These are phyloP conservation scores for Cyberlindnera bimundalis DNA, from an alignment of 805 yeast genomes.

Conservation along the genomic window DNA sequence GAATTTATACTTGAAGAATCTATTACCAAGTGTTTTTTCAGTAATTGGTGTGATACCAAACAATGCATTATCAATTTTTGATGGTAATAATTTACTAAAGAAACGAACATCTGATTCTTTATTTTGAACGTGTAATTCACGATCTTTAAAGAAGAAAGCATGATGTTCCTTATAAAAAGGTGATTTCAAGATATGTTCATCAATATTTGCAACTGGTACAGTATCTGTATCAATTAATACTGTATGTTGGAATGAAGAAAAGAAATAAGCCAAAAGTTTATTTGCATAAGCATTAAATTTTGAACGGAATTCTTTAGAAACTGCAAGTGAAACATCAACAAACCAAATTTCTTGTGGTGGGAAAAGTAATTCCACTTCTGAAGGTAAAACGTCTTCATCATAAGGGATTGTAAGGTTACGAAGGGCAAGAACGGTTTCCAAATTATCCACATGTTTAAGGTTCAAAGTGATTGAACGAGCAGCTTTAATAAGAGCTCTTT, in stretches of 20 bases:
- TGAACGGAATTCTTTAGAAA: conserved; percentile 17
- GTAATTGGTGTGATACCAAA: conserved; percentile 36
- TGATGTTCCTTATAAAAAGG: conserved; percentile 32
- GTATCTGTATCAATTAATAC: conserved; percentile 52
- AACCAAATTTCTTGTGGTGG: conserved; percentile 39
- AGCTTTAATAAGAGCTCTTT: conserved; percentile 31
- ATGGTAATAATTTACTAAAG: conserved; percentile 43
- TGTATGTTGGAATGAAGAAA: conserved; percentile 46
- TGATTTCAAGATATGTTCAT: conserved; percentile 32
- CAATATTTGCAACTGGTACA: conserved; percentile 39
- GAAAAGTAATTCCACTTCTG: conserved; percentile 17
- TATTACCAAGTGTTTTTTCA: conserved; percentile 34
- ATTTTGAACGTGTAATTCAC: conserved; percentile 34
- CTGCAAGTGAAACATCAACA: conserved; percentile 30
- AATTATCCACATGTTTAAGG: conserved; percentile 14
- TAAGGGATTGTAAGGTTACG: conserved; percentile 10
- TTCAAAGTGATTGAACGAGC: conserved; percentile 27
- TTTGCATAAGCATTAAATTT: conserved; percentile 40
- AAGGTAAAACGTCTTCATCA: not conserved
- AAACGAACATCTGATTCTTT: conserved; percentile 31
- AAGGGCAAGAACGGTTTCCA: conserved; percentile 4
- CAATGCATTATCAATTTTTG: conserved; percentile 33
- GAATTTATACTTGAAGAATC: conserved; percentile 37
- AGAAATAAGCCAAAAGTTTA: conserved; percentile 46
- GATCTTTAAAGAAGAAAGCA: conserved; percentile 45